Base-by-base conservation (phyloP, 2,329 filamentous ascomycete genomes). In the Penicillium sp. region DNA sequence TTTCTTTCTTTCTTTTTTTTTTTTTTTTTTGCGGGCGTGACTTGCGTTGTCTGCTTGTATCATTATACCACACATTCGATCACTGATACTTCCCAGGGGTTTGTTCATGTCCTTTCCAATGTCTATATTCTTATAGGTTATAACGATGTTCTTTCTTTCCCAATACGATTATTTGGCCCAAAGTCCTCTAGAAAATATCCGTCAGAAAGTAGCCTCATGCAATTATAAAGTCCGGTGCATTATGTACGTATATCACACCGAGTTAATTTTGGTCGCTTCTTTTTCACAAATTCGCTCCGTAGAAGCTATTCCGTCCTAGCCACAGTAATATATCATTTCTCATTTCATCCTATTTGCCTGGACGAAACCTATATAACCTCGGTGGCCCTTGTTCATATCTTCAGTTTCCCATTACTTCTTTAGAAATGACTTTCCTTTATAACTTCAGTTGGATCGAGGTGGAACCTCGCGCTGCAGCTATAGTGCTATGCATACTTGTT, bases 1-100 rank as follows among this genome's bases (percentile, higher is more conserved):
- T n/a, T n/a, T n/a, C n/a, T n/a, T n/a, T n/a, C n/a, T n/a, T n/a
- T n/a, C n/a, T n/a, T 13, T 38, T 24, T 47, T 31, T 40, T 24
- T 5, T 3, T 47, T 16, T 40, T 29, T 50, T 22, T 53, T 43
- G 46, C 56, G 40, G 60, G 61, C 56, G 58, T 63, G 55, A 43
- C 49, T 47, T 58, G 53, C 34, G 49, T 52, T 47, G 46, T 62
- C 38, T 56, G 37, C 45, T 63, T 64, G 63, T 64, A 63, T 59
- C 54, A 63, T 58, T 67, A 67, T 67, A 67, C 61, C 63, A 65
- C 53, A 43, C 45, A 58, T 52, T 50, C 57, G 56, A 56, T 61
- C 57, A 46, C 43, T 56, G 59, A 62, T 67, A 64, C 57, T 56
- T 64, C 46, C 34, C 46, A 53, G 34, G 53, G 55, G 56, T 58